Conservation (phyloP, 352 stramenopile species). For the Blastocystis sp. region DNA sequence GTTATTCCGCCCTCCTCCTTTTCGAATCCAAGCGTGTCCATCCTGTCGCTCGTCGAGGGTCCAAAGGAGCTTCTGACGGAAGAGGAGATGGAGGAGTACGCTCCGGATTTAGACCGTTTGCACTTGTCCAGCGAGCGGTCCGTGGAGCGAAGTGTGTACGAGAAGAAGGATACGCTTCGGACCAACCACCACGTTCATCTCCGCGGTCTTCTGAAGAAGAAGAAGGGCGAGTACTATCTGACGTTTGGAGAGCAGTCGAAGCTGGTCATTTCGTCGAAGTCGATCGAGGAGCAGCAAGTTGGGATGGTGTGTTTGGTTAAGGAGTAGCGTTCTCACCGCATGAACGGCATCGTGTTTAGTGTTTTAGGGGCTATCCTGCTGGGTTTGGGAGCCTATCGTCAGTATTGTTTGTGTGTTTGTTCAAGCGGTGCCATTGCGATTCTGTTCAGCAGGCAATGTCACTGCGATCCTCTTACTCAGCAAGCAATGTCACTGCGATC, state of each 20-base stretch:
- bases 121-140: not conserved
- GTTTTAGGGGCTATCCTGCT: constrained; percentile 19
- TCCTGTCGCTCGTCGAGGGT: not conserved
- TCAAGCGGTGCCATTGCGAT: too few relatives aligned
- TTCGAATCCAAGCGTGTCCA: not conserved
- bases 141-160: not conserved
- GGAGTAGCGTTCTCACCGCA: not conserved
- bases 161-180: not conserved
- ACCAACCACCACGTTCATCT: constrained; percentile 6
- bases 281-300: constrained; percentile 22
- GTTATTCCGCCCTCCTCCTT: not conserved
- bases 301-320: not conserved
- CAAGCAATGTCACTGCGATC: too few relatives aligned
- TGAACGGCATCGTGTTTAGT: not conserved
- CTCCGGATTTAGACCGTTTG: not conserved
- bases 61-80: not conserved
- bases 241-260: not conserved
- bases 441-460: too few relatives aligned
- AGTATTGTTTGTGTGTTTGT: not conserved
- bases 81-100: constrained; percentile 29
- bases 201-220: constrained; percentile 8
- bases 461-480: too few relatives aligned
- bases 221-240: not conserved
- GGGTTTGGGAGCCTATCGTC: constrained; percentile 11
- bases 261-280: constrained; percentile 29